A percentile compares a stretch with the other conserved stretches of the same genome.
Conservation (phyloP, 1,284 basidiomycete species). For the Pascua guehoae region DNA sequence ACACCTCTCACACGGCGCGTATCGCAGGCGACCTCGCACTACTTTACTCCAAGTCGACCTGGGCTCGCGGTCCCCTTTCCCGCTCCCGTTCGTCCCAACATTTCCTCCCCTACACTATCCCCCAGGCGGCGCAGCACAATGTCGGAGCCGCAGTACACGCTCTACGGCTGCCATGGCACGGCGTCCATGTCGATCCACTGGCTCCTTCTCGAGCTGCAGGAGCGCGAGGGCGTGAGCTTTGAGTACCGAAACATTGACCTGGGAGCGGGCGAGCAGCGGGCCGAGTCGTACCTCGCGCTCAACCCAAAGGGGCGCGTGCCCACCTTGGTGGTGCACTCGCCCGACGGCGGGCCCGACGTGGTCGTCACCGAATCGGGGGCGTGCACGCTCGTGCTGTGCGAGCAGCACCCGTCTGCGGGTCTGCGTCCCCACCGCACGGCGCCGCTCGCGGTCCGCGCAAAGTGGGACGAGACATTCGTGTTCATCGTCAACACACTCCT, state of each 20-base stretch:
- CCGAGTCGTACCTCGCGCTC: slow-evolving; percentile 14
- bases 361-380: slow-evolving; percentile 23
- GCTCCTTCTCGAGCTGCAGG: slow-evolving; percentile 23
- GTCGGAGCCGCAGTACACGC: slow-evolving; percentile 8
- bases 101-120: too few relatives aligned
- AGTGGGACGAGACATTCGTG: slow-evolving; percentile 20
- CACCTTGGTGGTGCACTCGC: slow-evolving; percentile 12
- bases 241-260: slow-evolving; percentile 10
- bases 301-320: slow-evolving; percentile 29
- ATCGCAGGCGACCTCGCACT: too few relatives aligned
- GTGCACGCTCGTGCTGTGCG: slow-evolving; percentile 18
- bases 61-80: too few relatives aligned
- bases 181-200: slow-evolving; percentile 22
- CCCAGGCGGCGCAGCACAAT: too few relatives aligned
- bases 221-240: slow-evolving; percentile 9
- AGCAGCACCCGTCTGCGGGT: slow-evolving; percentile 8
- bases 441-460: slow-evolving; percentile 5
- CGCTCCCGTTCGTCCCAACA: too few relatives aligned
- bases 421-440: slow-evolving; percentile 9
- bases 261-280: slow-evolving; percentile 15
- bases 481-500: slow-evolving; percentile 23
- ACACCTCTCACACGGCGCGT: too few relatives aligned
- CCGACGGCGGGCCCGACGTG: neutral
- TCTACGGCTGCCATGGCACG: slow-evolving; percentile 21
- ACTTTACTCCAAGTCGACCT: too few relatives aligned